Conservation (phyloP, 768 basidiomycete genomes). For the Agaricus sinodeliciosus region DNA sequence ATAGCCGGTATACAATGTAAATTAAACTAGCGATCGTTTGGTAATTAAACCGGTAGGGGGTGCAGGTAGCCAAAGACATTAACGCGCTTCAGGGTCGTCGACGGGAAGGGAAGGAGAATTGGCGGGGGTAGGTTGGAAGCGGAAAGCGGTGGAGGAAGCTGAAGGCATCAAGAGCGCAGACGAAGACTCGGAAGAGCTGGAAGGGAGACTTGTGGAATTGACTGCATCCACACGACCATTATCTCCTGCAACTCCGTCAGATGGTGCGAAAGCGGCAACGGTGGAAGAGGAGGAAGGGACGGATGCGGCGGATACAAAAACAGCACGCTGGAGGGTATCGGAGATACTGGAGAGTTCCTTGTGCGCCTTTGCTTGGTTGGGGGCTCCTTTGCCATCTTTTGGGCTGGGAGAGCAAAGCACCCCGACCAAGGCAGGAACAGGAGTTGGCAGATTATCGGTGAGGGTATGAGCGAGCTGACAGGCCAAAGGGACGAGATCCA, state of each 20-base stretch:
- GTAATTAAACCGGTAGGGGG: neutral
- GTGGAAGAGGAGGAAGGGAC: neutral
- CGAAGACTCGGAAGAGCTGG: slow-evolving; percentile 7
- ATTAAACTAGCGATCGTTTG: neutral
- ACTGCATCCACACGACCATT: neutral
- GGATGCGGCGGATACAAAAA: neutral
- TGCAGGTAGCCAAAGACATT: neutral
- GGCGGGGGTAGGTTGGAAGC: slow-evolving; percentile 2
- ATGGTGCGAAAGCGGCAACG: neutral
- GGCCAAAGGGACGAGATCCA: neutral
- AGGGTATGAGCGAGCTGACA: neutral
- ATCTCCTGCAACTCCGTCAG: neutral
- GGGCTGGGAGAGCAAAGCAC: neutral
- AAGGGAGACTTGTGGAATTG: slow-evolving; percentile 6
- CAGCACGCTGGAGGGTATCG: neutral
- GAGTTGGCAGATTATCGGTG: neutral
- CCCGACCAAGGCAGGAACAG: neutral
- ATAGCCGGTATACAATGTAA: neutral
- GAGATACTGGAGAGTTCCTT: neutral
- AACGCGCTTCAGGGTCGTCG: neutral
- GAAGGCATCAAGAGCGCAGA: neutral
- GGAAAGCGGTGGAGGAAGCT: neutral
- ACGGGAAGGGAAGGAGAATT: slow-evolving; percentile 4
- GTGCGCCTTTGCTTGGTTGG: neutral
- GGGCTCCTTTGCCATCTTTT: neutral